Evolutionary conservation across 768 basidiomycete genomes (phyloP).

Genomic region (Russula olivacea): DNA sequence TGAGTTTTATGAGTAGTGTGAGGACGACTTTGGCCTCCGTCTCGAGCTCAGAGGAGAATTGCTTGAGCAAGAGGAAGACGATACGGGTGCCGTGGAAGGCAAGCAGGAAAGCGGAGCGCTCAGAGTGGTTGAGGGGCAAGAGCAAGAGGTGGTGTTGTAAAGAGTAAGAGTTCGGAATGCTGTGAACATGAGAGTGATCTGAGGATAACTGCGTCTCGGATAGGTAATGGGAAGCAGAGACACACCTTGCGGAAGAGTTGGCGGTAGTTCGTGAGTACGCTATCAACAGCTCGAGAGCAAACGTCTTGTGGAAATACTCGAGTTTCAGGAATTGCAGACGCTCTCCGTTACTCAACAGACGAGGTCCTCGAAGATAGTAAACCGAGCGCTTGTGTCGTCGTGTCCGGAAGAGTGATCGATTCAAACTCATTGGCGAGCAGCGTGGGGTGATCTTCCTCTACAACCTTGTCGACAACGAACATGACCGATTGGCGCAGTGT

Average conservation of each 20-base stretch:
- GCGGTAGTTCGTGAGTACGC: slow-evolving; percentile 87
- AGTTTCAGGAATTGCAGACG: slow-evolving; percentile 59
- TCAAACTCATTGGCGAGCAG: no score
- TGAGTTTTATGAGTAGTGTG: no score
- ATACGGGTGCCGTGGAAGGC: slow-evolving; percentile 89
- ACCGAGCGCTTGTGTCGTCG: no score
- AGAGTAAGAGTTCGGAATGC: slow-evolving; percentile 77
- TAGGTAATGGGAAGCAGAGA: not conserved
- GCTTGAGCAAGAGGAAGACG: slow-evolving; percentile 87
- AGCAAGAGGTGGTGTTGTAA: slow-evolving; percentile 89
- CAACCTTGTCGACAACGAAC: no score
- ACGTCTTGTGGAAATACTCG: slow-evolving; percentile 81
- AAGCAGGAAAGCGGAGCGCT: slow-evolving; percentile 77
- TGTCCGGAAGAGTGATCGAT: no score
- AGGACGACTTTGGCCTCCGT: no score
- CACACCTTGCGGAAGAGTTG: slow-evolving; percentile 75
- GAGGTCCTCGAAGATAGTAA: no score
- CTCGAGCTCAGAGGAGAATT: no score
- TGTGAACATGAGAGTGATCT: slow-evolving; percentile 29
- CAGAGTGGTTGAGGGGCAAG: slow-evolving; percentile 74
- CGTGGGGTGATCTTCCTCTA: no score
- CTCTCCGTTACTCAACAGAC: slow-evolving; percentile 77
- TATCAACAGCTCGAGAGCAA: slow-evolving; percentile 94
- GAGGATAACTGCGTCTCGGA: no score
- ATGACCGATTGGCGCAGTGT: no score